These are phyloP conservation scores for Phlegmacium glaucopus DNA, from an alignment of 768 basidiomycete genomes.

Conservation along the genomic window DNA sequence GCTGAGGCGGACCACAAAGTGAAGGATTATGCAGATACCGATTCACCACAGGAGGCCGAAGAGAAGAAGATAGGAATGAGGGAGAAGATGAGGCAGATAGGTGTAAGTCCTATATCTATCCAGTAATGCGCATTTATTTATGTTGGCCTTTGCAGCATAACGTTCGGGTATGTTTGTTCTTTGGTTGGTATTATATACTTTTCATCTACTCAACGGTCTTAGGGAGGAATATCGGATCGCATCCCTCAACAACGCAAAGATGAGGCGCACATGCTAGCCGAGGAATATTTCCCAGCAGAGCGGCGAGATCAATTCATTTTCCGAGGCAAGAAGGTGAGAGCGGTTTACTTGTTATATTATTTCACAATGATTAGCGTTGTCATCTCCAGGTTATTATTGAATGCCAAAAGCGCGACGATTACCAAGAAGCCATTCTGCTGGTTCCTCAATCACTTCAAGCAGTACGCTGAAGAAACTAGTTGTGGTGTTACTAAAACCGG, in stretches of 20 bases:
- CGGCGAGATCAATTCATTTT: constrained; percentile 57
- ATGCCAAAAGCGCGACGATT: constrained; percentile 89
- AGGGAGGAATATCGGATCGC: no score
- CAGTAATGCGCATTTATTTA: constrained; percentile 23
- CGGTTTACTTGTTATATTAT: neutral
- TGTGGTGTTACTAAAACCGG: constrained; percentile 19
- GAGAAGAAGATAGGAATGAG: constrained; percentile 33
- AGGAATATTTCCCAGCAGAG: no score
- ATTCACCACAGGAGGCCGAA: constrained; percentile 13
- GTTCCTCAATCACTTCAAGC: no score
- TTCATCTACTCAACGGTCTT: no score
- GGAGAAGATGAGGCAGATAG: constrained; percentile 32
- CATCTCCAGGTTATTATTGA: constrained; percentile 69
- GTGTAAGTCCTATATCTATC: constrained; percentile 26
- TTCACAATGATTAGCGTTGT: neutral
- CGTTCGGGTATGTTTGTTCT: no score
- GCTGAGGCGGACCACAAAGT: constrained; percentile 3
- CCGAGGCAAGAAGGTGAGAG: constrained; percentile 87
- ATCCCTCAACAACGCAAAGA: no score
- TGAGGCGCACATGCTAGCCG: no score
- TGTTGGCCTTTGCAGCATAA: constrained; percentile 16
- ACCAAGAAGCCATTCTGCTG: constrained; percentile 77
- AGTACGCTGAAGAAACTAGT: constrained; percentile 56
- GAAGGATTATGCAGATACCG: constrained; percentile 2
- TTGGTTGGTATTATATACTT: no score